Conservation (phyloP, 2,329 filamentous ascomycete species). For the Alternaria novae-zelandiae region DNA sequence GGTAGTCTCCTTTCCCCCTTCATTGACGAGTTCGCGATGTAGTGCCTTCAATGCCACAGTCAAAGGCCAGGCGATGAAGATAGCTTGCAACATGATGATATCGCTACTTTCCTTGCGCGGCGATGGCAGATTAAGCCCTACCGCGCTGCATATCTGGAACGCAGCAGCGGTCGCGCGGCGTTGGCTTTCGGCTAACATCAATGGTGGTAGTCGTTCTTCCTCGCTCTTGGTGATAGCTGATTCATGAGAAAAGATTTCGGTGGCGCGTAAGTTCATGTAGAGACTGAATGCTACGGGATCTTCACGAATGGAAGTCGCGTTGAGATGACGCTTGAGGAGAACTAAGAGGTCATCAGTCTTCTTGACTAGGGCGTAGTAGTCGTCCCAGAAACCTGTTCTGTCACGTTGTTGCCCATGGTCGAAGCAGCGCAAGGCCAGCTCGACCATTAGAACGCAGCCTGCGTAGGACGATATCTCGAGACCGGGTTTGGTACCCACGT, state of each 20-base stretch:
- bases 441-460: background rate
- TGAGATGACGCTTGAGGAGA: background rate
- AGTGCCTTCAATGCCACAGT: background rate
- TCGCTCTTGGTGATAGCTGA: background rate
- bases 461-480: background rate
- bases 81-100: background rate
- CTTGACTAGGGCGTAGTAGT: background rate
- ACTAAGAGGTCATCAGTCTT: background rate
- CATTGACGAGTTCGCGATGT: background rate
- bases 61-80: conserved; percentile 2
- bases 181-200: background rate
- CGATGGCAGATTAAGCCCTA: background rate
- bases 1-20: background rate
- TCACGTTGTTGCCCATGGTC: background rate
- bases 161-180: background rate
- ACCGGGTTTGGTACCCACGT: background rate
- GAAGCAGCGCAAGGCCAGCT: conserved; percentile 1
- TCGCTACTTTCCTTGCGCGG: background rate
- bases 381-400: background rate
- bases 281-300: background rate
- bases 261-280: background rate
- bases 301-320: background rate
- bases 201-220: background rate
- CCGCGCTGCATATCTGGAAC: conserved; percentile 2
- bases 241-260: background rate